Conservation (phyloP, 768 basidiomycete species). For the Xerocomellus intermedius region DNA sequence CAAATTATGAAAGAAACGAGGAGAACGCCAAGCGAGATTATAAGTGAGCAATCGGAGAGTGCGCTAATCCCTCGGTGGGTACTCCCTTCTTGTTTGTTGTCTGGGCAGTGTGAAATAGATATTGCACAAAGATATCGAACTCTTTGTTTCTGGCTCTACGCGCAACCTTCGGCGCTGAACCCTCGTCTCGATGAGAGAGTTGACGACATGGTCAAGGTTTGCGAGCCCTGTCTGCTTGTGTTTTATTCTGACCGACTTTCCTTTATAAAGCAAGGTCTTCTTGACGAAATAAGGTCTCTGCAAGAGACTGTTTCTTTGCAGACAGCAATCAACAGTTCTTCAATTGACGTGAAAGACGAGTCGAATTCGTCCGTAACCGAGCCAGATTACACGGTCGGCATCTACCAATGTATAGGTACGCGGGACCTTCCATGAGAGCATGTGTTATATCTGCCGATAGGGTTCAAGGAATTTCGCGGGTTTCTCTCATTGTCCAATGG, state of each 20-base stretch:
- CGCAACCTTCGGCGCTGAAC: constrained; percentile 60
- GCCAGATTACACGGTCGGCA: constrained; percentile 71
- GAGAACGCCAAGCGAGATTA: constrained; percentile 62
- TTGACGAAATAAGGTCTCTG: constrained; percentile 72
- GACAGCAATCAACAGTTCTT: background rate
- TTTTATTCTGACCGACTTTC: constrained; percentile 1
- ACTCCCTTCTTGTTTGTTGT: background rate
- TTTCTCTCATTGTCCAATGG: constrained; percentile 51
- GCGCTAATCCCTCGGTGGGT: constrained; percentile 50
- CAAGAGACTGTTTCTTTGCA: constrained; percentile 24
- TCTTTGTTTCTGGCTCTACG: constrained; percentile 89
- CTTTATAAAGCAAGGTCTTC: constrained; percentile 61
- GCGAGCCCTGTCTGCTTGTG: background rate
- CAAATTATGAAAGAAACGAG: constrained; percentile 73
- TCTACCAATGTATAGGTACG: constrained; percentile 92
- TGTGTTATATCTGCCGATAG: constrained; percentile 41
- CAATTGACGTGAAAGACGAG: background rate
- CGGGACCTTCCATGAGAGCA: background rate
- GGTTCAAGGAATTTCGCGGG: constrained; percentile 86
- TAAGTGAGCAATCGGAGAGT: constrained; percentile 56
- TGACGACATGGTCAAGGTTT: constrained; percentile 86
- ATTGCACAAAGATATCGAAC: constrained; percentile 65
- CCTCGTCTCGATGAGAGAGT: constrained; percentile 75
- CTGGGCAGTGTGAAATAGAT: background rate
- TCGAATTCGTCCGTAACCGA: background rate